Evolutionary conservation across 2,329 filamentous ascomycete species (phyloP).

Genomic region (Aureobasidium lini): DNA sequence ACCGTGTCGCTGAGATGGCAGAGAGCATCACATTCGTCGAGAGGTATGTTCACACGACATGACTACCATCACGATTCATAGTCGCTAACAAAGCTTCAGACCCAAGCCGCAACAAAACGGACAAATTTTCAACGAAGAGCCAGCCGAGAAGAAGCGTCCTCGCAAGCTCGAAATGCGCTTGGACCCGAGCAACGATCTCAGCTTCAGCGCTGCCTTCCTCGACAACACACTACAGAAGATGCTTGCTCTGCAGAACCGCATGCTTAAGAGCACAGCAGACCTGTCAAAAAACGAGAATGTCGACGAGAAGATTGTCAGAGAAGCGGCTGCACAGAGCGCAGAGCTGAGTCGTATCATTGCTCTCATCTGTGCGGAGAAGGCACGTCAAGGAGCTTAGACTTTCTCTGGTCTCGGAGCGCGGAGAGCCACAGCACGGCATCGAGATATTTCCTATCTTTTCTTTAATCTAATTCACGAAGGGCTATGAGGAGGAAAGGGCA

Average conservation of each 20-base stretch:
- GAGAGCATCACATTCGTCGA: slow-evolving; percentile 47
- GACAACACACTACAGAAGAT: slow-evolving; percentile 47
- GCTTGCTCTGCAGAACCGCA: slow-evolving; percentile 41
- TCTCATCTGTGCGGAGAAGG: slow-evolving; percentile 46
- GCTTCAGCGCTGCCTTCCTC: slow-evolving; percentile 46
- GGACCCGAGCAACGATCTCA: slow-evolving; percentile 31
- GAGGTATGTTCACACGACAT: slow-evolving; percentile 22
- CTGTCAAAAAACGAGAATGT: slow-evolving; percentile 39
- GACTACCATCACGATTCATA: neutral
- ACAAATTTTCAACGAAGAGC: slow-evolving; percentile 18
- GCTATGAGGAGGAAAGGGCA: neutral
- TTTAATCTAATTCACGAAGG: slow-evolving; percentile 1
- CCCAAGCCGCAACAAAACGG: slow-evolving; percentile 21
- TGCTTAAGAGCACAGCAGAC: slow-evolving; percentile 42
- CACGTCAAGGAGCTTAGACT: slow-evolving; percentile 36
- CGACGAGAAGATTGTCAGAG: slow-evolving; percentile 40
- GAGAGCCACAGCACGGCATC: slow-evolving; percentile 10
- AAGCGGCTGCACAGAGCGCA: slow-evolving; percentile 43
- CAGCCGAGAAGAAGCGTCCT: slow-evolving; percentile 34
- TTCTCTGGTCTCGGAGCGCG: slow-evolving; percentile 3
- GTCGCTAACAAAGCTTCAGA: slow-evolving; percentile 14
- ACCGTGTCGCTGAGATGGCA: slow-evolving; percentile 46
- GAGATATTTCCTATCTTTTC: neutral
- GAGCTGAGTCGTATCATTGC: slow-evolving; percentile 44
- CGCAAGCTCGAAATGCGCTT: slow-evolving; percentile 45